These are phyloP conservation scores for Melanogaster broomeanus DNA, from an alignment of 768 basidiomycete species.

Conservation along the genomic window DNA sequence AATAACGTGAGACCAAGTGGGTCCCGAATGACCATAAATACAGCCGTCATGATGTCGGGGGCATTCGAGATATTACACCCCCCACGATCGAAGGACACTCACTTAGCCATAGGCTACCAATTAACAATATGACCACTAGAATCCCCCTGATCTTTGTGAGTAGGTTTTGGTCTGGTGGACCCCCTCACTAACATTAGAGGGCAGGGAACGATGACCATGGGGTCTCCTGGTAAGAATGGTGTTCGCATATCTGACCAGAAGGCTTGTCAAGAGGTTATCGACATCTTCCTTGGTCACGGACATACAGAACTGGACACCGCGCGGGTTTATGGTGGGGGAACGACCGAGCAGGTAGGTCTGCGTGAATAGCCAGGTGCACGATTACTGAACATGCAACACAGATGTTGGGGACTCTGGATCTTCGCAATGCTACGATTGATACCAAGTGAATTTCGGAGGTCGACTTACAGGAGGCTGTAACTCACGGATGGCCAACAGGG, in stretches of 20 bases:
- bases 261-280: constrained; percentile 43
- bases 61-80: no score
- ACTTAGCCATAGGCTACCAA: no score
- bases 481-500: constrained; percentile 17
- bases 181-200: no score
- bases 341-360: constrained; percentile 44
- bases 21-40: no score
- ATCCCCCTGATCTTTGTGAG: constrained; percentile 9
- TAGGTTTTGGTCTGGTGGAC: no score
- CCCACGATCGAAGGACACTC: no score
- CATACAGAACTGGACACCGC: constrained; percentile 50
- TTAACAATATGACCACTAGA: constrained; percentile 17
- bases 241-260: constrained; percentile 33
- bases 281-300: constrained; percentile 40
- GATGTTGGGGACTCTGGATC: constrained; percentile 40
- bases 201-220: constrained; percentile 46
- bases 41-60: no score
- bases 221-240: constrained; percentile 38
- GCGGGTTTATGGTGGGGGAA: constrained; percentile 47
- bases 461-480: neutral
- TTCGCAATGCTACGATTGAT: constrained; percentile 41
- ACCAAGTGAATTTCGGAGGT: constrained; percentile 38
- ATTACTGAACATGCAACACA: constrained; percentile 16
- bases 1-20: no score
- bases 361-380: neutral